Base-by-base conservation (phyloP, 768 basidiomycete species). In the Symmetrospora coprosmae region DNA sequence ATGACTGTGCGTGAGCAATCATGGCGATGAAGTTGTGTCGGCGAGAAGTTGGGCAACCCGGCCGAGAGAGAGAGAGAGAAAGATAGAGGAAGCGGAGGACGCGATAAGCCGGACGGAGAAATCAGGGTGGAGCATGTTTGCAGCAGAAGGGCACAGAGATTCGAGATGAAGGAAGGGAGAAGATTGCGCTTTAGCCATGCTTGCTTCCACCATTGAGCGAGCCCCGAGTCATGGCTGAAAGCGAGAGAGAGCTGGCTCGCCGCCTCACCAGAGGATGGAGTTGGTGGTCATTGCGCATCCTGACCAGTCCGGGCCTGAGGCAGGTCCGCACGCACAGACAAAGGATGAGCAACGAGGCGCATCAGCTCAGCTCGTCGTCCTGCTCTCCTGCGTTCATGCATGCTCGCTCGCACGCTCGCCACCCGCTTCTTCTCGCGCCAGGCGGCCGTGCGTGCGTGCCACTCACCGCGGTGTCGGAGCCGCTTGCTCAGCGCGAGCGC, bases 261-360 rank as follows among this genome's bases (percentile, higher is more conserved):
- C n/a, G n/a, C n/a, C n/a, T n/a, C n/a, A n/a, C n/a, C n/a, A 86
- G 64, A 99, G 81, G 60, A 94, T 80, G 39, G 80, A 78, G 50
- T 69, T 66, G 35, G 64, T 62, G 17, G 64, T 56, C 64, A 90
- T 85, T 73, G 82, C 84, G 74, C 87, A 92, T 28, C 94, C 94
- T 14, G 88, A 90, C 94, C 94, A 99, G 74, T 99, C 94, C 11
- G 94, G 94, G 14, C 94, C 94, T 64, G 91, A 83, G n/a, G n/a
- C n/a, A 71, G 94, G 91, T 50, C 92, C n/a, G n/a, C 62, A 87
- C 82, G 64, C 81, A 82, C 75, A 89, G 94, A 11, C 89, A 89
- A 67, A 86, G 79, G 16, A 58, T 28, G 28, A 30, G 27, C 33
- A 5, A 17, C 14, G 19, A 11, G 49, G 49, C 8, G 4, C n/a